A percentile compares a stretch with the other conserved stretches of the same genome.
phyloP scores from a whole-genome alignment of 257 asterid genomes.

The Dorcoceras hygrometricum region DNA sequence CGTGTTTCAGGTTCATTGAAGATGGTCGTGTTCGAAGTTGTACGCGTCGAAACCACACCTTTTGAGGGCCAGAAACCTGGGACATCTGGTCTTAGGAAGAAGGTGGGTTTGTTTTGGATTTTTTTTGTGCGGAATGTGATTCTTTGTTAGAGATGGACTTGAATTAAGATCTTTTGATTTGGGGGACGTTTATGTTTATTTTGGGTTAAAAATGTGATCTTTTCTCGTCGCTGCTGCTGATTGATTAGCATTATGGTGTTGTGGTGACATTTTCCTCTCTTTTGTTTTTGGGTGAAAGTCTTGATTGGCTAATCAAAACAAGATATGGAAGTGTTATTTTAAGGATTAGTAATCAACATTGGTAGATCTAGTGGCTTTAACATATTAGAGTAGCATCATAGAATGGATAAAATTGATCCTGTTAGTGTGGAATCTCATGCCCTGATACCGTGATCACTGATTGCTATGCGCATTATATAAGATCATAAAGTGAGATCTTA shows the following conservation, averaged over 20 bases:
- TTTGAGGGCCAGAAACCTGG: constrained; percentile 97
- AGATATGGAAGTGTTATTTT: neutral
- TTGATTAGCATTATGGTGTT: constrained; percentile 6
- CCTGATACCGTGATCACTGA: constrained; percentile 4
- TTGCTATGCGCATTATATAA: constrained; percentile 8
- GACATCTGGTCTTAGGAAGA: constrained; percentile 92
- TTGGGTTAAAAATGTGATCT: neutral
- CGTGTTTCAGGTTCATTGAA: constrained; percentile 21
- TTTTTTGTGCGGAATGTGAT: neutral
- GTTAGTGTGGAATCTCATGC: constrained; percentile 8
- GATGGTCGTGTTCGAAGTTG: constrained; percentile 68
- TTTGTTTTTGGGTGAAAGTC: constrained; percentile 1
- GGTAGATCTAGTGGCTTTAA: constrained; percentile 33
- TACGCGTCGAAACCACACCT: constrained; percentile 67
- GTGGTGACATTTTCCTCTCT: constrained; percentile 4
- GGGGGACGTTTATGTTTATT: constrained; percentile 14
- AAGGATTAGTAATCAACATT: constrained; percentile 4
- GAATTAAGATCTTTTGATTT: neutral
- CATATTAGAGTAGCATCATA: neutral
- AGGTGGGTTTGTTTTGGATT: constrained; percentile 40
- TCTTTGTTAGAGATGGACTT: neutral
- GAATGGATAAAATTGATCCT: neutral
- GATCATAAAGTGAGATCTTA: neutral
- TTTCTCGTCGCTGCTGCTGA: neutral
- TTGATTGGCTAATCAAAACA: neutral